phyloP scores from a whole-genome alignment of 495 filamentous ascomycete genomes.

The Staphylotrichum longicolle region DNA sequence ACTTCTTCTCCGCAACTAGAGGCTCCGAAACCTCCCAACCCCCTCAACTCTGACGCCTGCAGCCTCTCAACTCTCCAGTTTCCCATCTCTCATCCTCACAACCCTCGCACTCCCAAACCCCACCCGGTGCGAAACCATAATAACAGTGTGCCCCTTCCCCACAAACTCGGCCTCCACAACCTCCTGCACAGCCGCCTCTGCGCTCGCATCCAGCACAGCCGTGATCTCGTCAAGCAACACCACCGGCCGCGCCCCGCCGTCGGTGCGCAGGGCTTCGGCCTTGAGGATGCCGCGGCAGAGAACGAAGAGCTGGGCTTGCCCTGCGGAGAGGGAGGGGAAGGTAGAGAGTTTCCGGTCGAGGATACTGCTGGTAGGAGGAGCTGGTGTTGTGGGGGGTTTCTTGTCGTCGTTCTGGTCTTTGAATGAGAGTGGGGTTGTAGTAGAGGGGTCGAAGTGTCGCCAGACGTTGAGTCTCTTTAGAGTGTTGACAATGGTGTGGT shows the following conservation, averaged over 20 bases:
- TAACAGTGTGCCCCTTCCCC: conserved; percentile 50
- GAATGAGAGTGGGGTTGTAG: too few relatives aligned
- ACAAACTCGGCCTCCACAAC: conserved; percentile 58
- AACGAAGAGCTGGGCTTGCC: conserved; percentile 33
- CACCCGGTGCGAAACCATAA: conserved; percentile 62
- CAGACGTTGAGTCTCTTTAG: conserved; percentile 25
- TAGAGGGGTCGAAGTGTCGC: conserved; percentile 13
- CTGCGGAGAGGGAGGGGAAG: conserved; percentile 32
- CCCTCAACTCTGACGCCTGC: too few relatives aligned
- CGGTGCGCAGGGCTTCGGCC: conserved; percentile 10
- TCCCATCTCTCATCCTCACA: conserved; percentile 37
- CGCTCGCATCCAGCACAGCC: conserved; percentile 74
- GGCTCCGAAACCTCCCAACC: too few relatives aligned
- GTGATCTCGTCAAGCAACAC: conserved; percentile 85
- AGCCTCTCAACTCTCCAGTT: conserved; percentile 22
- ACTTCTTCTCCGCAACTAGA: too few relatives aligned
- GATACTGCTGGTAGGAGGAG: background rate
- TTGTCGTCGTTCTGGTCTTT: too few relatives aligned
- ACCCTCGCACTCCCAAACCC: conserved; percentile 39
- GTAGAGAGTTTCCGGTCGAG: conserved; percentile 25
- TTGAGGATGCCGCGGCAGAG: conserved; percentile 29
- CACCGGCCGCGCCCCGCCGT: conserved; percentile 40
- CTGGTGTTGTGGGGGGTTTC: background rate
- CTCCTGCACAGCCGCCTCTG: conserved; percentile 73
- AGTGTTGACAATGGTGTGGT: conserved; percentile 4